Evolutionary conservation across 805 yeast genomes (phyloP).

Genomic region (Monosporozyma yasuniensis): DNA sequence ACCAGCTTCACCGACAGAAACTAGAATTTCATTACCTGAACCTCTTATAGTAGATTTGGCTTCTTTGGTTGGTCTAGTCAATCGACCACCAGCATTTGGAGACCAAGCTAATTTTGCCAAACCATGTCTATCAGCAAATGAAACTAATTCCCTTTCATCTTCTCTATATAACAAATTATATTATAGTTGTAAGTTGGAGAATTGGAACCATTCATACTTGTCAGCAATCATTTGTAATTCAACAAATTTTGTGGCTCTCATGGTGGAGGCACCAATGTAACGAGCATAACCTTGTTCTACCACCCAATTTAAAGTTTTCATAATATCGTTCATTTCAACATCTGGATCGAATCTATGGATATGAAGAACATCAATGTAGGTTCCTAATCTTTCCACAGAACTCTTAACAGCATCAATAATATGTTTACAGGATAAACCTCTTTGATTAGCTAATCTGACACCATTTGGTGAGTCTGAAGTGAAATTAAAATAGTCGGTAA

Average conservation of each 20-base stretch:
- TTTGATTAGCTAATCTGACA: conserved; percentile 26
- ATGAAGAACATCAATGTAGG: conserved; percentile 47
- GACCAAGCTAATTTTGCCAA: conserved; percentile 55
- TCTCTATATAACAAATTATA: conserved; percentile 50
- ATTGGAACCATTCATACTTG: conserved; percentile 33
- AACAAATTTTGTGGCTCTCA: conserved; percentile 46
- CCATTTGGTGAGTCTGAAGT: neutral
- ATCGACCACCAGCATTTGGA: conserved; percentile 46
- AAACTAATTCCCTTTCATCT: conserved; percentile 54
- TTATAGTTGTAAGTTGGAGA: conserved; percentile 48
- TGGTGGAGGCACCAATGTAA: conserved; percentile 53
- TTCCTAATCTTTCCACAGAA: conserved; percentile 41
- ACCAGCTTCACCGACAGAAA: neutral
- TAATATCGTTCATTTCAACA: conserved; percentile 44
- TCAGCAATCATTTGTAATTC: conserved; percentile 47
- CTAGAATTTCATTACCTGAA: neutral
- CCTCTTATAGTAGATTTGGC: neutral
- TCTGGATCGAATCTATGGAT: conserved; percentile 46
- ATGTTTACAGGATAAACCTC: conserved; percentile 40
- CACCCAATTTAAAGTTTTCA: conserved; percentile 48
- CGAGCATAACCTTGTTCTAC: conserved; percentile 39
- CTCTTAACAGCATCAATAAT: conserved; percentile 36
- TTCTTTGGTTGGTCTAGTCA: conserved; percentile 37
- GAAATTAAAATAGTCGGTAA: neutral
- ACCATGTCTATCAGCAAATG: conserved; percentile 44